A percentile compares a stretch with the other conserved stretches of the same genome.
Conservation (phyloP, 495 filamentous ascomycete species). For the Penicillium parvum region DNA sequence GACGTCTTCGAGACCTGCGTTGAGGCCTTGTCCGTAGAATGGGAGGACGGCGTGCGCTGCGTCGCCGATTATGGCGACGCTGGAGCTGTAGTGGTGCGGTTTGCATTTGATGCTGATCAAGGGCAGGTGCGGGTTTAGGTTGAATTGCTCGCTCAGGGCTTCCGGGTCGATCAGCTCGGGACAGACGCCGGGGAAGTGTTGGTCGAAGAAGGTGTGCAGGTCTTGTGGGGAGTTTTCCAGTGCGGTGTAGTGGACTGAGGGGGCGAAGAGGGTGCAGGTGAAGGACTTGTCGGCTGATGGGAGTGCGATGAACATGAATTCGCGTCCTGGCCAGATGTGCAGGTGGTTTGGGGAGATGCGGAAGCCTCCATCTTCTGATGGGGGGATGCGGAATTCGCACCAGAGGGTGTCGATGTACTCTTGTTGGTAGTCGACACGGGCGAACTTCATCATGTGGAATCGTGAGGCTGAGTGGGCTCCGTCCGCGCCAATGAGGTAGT, state of each 20-base stretch:
- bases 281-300: conserved; percentile 86
- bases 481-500: conserved; percentile 92
- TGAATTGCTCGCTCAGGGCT: conserved; percentile 67
- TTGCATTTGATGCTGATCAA: conserved; percentile 88
- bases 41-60: conserved; percentile 97
- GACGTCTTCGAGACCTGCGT: conserved; percentile 81
- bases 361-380: conserved; percentile 56
- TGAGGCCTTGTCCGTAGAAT: conserved; percentile 88
- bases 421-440: conserved; percentile 84
- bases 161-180: conserved; percentile 69
- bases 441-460: conserved; percentile 91
- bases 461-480: conserved; percentile 88
- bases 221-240: conserved; percentile 54
- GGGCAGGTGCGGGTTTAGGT: conserved; percentile 78
- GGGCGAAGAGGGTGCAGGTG: conserved; percentile 91
- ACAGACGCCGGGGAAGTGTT: conserved; percentile 78
- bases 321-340: conserved; percentile 92
- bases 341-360: conserved; percentile 83
- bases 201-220: conserved; percentile 68
- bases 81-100: conserved; percentile 74
- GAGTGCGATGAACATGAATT: conserved; percentile 98
- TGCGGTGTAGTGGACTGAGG: conserved; percentile 43
- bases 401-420: conserved; percentile 95
- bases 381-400: conserved; percentile 89
- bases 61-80: conserved; percentile 85